Percentiles rank a stretch among this genome's conserved stretches.
phyloP scores from a whole-genome alignment of 2,329 filamentous ascomycete species.

The Xylaria sp. region DNA sequence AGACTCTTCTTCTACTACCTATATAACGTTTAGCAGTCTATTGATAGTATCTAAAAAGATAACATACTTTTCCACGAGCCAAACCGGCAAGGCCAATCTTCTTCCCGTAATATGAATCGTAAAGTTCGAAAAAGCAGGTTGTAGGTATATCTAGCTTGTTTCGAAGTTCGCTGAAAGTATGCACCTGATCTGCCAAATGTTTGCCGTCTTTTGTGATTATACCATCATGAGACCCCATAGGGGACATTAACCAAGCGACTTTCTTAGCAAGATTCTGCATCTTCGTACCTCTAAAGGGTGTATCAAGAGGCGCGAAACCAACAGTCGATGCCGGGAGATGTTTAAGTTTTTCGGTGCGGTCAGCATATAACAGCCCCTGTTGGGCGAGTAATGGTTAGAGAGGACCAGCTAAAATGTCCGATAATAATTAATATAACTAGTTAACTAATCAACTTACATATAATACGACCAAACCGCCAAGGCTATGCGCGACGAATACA shows the following conservation, averaged over 20 bases:
- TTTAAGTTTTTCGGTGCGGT: conserved; percentile 6
- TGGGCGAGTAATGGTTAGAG: background rate
- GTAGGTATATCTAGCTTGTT: conserved; percentile 17
- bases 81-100: conserved; percentile 8
- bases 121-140: conserved; percentile 22
- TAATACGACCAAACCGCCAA: conserved; percentile 27
- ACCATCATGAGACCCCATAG: conserved; percentile 14
- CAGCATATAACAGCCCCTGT: conserved; percentile 25
- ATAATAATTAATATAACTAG: background rate
- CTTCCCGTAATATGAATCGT: conserved; percentile 23
- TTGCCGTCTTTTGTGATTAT: conserved; percentile 20
- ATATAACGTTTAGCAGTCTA: background rate
- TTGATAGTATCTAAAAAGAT: background rate
- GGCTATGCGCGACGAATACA: conserved; percentile 29
- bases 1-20: conserved; percentile 26
- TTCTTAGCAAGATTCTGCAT: conserved; percentile 16
- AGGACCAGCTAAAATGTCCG: background rate
- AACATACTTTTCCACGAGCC: conserved; percentile 8
- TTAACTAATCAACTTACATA: conserved; percentile 19
- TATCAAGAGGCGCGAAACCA: conserved; percentile 22
- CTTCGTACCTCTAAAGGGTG: conserved; percentile 27
- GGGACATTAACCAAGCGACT: conserved; percentile 14
- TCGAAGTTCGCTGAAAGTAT: conserved; percentile 23
- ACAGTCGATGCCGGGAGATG: conserved; percentile 10
- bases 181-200: conserved; percentile 19